Percentiles rank a stretch among this genome's conserved stretches.
These are phyloP conservation scores for Neurospora sp. DNA, from an alignment of 2,329 filamentous ascomycete genomes.

Conservation along the genomic window DNA sequence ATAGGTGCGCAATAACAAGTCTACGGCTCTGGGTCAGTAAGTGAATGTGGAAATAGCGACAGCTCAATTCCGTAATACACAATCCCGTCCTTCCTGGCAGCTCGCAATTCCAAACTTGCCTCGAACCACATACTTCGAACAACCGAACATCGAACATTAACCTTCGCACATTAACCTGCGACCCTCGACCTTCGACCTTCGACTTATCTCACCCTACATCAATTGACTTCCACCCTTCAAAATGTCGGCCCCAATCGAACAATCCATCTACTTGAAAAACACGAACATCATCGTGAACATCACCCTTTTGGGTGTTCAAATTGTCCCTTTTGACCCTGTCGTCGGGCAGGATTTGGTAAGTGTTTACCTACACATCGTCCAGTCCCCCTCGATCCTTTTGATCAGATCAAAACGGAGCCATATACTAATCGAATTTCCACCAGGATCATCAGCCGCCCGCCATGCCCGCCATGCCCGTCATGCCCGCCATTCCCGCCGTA, in stretches of 20 bases:
- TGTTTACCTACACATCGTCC: background rate
- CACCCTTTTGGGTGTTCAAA: background rate
- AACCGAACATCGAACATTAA: too few species aligned
- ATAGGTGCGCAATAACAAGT: background rate
- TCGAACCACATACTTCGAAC: background rate
- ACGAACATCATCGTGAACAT: background rate
- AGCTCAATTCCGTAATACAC: background rate
- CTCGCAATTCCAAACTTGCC: background rate
- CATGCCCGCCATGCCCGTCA: too few species aligned
- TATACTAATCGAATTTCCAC: background rate
- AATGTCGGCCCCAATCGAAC: background rate
- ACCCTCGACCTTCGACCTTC: too few species aligned
- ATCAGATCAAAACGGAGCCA: background rate
- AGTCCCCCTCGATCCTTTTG: background rate
- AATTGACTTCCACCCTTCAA: background rate
- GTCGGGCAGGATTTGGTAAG: background rate
- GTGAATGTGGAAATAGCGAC: background rate
- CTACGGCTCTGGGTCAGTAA: background rate
- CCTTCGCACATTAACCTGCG: too few species aligned
- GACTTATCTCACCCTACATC: too few species aligned
- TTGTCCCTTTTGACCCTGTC: background rate
- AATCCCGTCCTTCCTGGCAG: background rate
- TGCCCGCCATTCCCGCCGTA: background rate
- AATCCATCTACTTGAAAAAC: background rate
- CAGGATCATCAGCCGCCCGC: background rate